Evolutionary conservation across 2,329 filamentous ascomycete genomes (phyloP).

Genomic region (Ceratocystis colombiana): DNA sequence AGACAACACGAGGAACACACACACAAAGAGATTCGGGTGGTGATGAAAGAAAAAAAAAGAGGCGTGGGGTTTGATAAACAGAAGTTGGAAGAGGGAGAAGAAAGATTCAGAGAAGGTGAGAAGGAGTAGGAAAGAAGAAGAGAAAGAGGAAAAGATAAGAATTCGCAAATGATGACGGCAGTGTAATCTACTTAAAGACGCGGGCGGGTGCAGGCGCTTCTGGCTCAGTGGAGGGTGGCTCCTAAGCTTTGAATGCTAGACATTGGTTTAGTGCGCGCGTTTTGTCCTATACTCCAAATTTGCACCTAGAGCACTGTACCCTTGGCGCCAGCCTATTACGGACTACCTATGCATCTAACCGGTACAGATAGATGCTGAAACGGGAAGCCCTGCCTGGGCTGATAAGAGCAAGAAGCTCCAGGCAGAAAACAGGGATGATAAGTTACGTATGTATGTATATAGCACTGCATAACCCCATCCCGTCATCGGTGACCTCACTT

Average conservation of each 20-base stretch:
- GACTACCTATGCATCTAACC: neutral
- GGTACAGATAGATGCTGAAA: neutral
- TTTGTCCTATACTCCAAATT: no score
- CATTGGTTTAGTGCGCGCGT: no score
- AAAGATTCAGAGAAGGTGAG: neutral
- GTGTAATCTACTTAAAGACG: slow-evolving; percentile 15
- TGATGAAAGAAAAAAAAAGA: slow-evolving; percentile 9
- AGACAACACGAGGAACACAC: slow-evolving; percentile 15
- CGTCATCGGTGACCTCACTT: slow-evolving; percentile 3
- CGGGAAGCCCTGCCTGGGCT: neutral
- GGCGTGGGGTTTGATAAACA: neutral
- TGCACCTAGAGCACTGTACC: neutral
- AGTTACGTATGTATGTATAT: neutral
- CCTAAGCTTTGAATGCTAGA: neutral
- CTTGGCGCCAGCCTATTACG: no score
- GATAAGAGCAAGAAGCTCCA: neutral
- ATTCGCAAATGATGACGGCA: slow-evolving; percentile 19
- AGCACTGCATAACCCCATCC: neutral
- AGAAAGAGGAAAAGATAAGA: slow-evolving; percentile 3
- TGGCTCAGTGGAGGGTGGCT: neutral
- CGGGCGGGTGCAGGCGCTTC: neutral
- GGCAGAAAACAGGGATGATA: neutral
- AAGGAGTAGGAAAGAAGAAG: neutral
- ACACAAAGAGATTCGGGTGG: slow-evolving; percentile 4
- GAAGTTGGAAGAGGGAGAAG: neutral